Percentiles rank a stretch among this genome's conserved stretches.
Evolutionary conservation across 495 filamentous ascomycete genomes (phyloP).

Genomic region (Glutinoglossum americanum): DNA sequence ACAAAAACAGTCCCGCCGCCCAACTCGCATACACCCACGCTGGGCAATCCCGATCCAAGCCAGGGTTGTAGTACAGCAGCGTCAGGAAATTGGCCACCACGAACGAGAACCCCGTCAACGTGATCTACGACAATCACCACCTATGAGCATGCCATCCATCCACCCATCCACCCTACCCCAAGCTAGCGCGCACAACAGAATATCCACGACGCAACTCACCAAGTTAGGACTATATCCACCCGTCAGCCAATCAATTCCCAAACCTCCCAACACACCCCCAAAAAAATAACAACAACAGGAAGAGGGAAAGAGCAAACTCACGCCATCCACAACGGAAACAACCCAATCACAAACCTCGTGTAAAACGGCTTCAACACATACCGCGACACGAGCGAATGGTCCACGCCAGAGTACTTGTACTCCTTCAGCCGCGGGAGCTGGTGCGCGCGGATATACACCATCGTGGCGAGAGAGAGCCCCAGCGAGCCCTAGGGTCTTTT

Average conservation of each 20-base stretch:
- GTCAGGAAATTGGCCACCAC: slow-evolving; percentile 83
- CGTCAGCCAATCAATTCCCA: slow-evolving; percentile 10
- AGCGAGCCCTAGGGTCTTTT: too few species aligned
- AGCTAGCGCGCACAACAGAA: too few species aligned
- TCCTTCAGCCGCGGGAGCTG: slow-evolving; percentile 19
- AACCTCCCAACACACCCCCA: background rate
- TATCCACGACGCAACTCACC: too few species aligned
- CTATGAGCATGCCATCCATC: background rate
- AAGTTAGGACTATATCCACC: slow-evolving; percentile 30
- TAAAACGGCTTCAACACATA: slow-evolving; percentile 97
- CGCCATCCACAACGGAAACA: slow-evolving; percentile 92
- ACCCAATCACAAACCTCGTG: slow-evolving; percentile 77
- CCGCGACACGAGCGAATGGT: slow-evolving; percentile 69
- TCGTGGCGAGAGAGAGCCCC: slow-evolving; percentile 12
- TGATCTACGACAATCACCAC: slow-evolving; percentile 37
- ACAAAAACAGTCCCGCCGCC: slow-evolving; percentile 76
- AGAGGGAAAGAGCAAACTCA: too few species aligned
- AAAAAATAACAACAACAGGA: too few species aligned
- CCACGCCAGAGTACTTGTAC: slow-evolving; percentile 13
- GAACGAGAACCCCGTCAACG: slow-evolving; percentile 76
- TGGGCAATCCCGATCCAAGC: slow-evolving; percentile 79
- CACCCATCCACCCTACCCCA: too few species aligned
- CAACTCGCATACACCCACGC: slow-evolving; percentile 85
- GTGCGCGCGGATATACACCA: slow-evolving; percentile 84
- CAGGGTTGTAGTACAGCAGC: slow-evolving; percentile 90